phyloP scores from a whole-genome alignment of 1,139 yeast genomes.

The Lizanozyma gosingica region DNA sequence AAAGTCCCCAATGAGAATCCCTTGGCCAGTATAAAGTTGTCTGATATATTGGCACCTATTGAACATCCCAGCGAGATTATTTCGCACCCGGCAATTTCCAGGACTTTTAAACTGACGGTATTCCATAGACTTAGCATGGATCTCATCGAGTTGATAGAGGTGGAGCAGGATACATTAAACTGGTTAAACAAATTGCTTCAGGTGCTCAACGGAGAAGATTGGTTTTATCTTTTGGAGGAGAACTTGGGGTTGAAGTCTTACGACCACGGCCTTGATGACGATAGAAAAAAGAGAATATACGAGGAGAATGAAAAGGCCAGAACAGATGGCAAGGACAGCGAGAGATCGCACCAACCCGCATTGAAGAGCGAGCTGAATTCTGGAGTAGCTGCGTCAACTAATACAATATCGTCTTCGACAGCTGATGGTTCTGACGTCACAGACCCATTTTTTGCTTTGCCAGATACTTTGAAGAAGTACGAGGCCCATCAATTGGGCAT shows the following conservation, averaged over 20 bases:
- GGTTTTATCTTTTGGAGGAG: conserved; percentile 54
- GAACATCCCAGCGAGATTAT: conserved; percentile 74
- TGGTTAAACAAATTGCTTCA: conserved; percentile 65
- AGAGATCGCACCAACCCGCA: not conserved
- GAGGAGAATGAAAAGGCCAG: conserved; percentile 2
- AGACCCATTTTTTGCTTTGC: conserved; percentile 62
- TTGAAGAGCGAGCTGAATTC: not conserved
- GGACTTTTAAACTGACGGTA: conserved; percentile 48
- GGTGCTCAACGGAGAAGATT: conserved; percentile 80
- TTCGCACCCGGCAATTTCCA: conserved; percentile 58
- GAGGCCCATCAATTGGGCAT: conserved; percentile 25
- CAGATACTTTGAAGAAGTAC: conserved; percentile 25
- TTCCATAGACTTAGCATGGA: conserved; percentile 54
- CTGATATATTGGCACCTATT: conserved; percentile 66
- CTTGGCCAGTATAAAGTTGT: conserved; percentile 19
- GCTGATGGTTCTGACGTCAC: conserved; percentile 6
- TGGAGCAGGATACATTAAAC: conserved; percentile 69
- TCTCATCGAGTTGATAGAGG: conserved; percentile 67
- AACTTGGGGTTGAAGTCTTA: conserved; percentile 59
- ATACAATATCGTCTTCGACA: conserved; percentile 2
- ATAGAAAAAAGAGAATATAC: conserved; percentile 4
- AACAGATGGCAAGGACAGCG: not conserved
- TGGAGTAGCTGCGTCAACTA: conserved; percentile 1
- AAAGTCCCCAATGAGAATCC: not conserved
- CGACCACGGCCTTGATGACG: conserved; percentile 50